phyloP scores from a whole-genome alignment of 768 basidiomycete species.

The Kwoniella heveanensis region DNA sequence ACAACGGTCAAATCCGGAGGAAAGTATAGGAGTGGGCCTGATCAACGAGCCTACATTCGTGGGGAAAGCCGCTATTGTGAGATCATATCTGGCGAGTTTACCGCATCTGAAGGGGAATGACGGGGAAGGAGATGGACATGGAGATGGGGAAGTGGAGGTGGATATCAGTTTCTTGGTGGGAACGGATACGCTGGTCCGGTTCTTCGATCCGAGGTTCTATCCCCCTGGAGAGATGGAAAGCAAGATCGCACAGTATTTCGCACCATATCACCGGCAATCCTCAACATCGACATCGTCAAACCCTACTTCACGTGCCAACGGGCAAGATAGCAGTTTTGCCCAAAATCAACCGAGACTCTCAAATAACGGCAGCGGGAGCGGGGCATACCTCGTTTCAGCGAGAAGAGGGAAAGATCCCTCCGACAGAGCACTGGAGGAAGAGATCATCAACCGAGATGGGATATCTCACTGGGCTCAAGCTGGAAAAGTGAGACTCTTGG shows the following conservation, averaged over 20 bases:
- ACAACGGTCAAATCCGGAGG: slow-evolving; percentile 7
- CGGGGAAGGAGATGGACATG: neutral
- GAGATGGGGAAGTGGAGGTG: neutral
- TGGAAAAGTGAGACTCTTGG: slow-evolving; percentile 65
- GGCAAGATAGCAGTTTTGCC: neutral
- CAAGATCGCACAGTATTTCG: slow-evolving; percentile 66
- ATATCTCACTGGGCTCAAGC: slow-evolving; percentile 62
- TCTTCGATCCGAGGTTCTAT: slow-evolving; percentile 78
- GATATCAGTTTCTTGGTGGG: slow-evolving; percentile 72
- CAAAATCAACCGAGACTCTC: too few relatives aligned
- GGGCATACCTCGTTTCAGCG: slow-evolving; percentile 70
- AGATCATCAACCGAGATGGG: slow-evolving; percentile 52
- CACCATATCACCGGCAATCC: slow-evolving; percentile 56
- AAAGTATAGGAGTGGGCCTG: slow-evolving; percentile 74
- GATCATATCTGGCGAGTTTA: neutral
- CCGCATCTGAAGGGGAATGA: neutral
- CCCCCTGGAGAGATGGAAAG: slow-evolving; percentile 61
- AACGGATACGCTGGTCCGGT: slow-evolving; percentile 78
- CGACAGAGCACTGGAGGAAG: slow-evolving; percentile 48
- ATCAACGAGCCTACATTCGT: slow-evolving; percentile 88
- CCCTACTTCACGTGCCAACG: neutral
- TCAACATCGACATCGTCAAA: too few relatives aligned
- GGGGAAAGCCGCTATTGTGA: slow-evolving; percentile 69
- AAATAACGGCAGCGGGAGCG: slow-evolving; percentile 58
- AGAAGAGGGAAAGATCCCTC: slow-evolving; percentile 58